Percentiles rank a stretch among this genome's conserved stretches.
These are phyloP conservation scores for Ophiostoma novo-ulmi DNA, from an alignment of 2,329 filamentous ascomycete species.

Conservation along the genomic window DNA sequence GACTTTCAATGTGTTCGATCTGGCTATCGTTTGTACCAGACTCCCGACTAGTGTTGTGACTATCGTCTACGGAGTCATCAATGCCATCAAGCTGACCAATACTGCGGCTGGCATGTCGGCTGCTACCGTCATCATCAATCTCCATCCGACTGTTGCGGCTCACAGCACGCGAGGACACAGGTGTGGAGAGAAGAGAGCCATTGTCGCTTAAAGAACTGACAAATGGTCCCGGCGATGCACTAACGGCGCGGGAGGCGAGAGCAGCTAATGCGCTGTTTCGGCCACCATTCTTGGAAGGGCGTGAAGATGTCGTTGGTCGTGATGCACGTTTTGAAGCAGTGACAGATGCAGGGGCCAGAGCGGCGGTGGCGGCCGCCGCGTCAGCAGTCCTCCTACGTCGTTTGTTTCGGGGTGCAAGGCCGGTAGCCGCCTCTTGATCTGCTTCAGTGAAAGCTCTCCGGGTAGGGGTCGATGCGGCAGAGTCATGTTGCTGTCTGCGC, in stretches of 20 bases:
- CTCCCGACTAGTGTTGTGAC: neutral
- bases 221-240: neutral
- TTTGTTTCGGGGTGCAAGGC: neutral
- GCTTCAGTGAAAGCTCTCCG: constrained; percentile 12
- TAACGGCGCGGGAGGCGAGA: neutral
- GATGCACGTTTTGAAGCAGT: neutral
- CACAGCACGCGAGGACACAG: neutral
- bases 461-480: constrained; percentile 12
- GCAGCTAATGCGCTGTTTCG: neutral
- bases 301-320: neutral
- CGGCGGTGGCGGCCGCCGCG: neutral
- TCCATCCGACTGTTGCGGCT: neutral
- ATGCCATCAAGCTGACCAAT: neutral
- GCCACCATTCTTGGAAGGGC: neutral
- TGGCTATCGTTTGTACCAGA: neutral
- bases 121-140: neutral
- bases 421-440: neutral
- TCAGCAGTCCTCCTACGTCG: neutral
- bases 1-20: neutral
- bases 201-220: neutral
- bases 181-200: neutral
- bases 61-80: neutral
- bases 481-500: constrained; percentile 19
- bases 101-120: neutral
- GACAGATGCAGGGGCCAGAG: neutral